Evolutionary conservation across 1,284 basidiomycete species (phyloP).

Genomic region (Exobasidium rhododendri): DNA sequence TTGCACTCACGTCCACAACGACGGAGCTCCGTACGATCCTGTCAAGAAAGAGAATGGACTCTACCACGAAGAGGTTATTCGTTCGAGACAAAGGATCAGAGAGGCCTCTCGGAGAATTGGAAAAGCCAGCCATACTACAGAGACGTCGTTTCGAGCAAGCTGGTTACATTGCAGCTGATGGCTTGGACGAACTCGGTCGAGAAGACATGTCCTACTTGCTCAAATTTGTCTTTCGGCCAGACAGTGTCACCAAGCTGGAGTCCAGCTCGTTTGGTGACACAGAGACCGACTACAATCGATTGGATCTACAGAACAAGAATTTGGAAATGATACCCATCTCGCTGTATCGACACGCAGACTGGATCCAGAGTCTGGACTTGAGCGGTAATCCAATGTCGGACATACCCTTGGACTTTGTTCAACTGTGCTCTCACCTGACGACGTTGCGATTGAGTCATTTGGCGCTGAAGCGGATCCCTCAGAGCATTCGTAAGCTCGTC

Average conservation of each 20-base stretch:
- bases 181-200: slow-evolving; percentile 73
- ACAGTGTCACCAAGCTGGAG: slow-evolving; percentile 61
- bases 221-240: slow-evolving; percentile 70
- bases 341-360: slow-evolving; percentile 80
- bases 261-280: slow-evolving; percentile 41
- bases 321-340: slow-evolving; percentile 86
- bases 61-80: slow-evolving; percentile 46
- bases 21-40: slow-evolving; percentile 60
- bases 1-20: slow-evolving; percentile 68
- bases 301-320: slow-evolving; percentile 79
- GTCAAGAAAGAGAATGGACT: slow-evolving; percentile 25
- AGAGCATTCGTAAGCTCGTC: slow-evolving; percentile 71
- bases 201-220: slow-evolving; percentile 82
- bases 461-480: slow-evolving; percentile 90
- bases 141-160: slow-evolving; percentile 81
- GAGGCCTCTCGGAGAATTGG: slow-evolving; percentile 61
- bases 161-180: slow-evolving; percentile 80
- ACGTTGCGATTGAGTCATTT: slow-evolving; percentile 88
- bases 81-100: slow-evolving; percentile 52
- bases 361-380: slow-evolving; percentile 81
- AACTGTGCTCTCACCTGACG: slow-evolving; percentile 76
- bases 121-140: slow-evolving; percentile 81
- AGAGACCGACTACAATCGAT: slow-evolving; percentile 64
- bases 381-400: slow-evolving; percentile 95
- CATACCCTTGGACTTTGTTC: slow-evolving; percentile 92